Conservation (phyloP, 805 yeast species). For the Metschnikowia cubensis region DNA sequence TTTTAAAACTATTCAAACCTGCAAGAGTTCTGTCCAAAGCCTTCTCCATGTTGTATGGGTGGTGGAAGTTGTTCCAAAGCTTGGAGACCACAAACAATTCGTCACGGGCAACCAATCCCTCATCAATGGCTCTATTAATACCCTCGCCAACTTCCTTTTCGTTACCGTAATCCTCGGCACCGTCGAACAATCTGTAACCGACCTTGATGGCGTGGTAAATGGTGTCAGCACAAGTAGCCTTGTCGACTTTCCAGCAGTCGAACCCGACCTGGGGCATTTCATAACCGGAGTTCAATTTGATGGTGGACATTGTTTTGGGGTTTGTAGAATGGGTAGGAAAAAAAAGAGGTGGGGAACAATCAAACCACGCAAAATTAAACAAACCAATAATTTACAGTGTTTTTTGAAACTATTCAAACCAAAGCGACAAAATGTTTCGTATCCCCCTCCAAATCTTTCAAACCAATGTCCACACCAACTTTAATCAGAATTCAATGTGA, state of each 20-base stretch:
- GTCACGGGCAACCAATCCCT: conserved; percentile 68
- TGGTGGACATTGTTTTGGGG: conserved; percentile 19
- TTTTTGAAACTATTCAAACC: too few species aligned
- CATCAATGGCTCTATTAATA: conserved; percentile 58
- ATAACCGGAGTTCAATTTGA: conserved; percentile 54
- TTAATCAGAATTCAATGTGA: too few species aligned
- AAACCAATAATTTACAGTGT: too few species aligned
- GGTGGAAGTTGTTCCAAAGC: conserved; percentile 84
- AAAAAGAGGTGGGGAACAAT: neutral
- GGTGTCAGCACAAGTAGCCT: conserved; percentile 60
- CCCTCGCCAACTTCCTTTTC: conserved; percentile 70
- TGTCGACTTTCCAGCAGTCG: conserved; percentile 80
- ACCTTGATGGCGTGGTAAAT: conserved; percentile 80
- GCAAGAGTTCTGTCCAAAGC: conserved; percentile 62
- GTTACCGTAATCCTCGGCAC: conserved; percentile 70
- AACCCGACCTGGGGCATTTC: conserved; percentile 75
- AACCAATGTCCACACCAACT: too few species aligned
- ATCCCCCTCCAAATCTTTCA: too few species aligned
- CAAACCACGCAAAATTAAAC: too few species aligned
- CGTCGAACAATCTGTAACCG: conserved; percentile 76
- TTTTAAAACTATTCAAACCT: too few species aligned
- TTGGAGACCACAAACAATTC: conserved; percentile 79
- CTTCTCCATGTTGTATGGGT: conserved; percentile 64
- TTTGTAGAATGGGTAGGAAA: neutral
- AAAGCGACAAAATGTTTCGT: too few species aligned